These are phyloP conservation scores for Fusarium napiforme DNA, from an alignment of 2,329 filamentous ascomycete species.

Conservation along the genomic window DNA sequence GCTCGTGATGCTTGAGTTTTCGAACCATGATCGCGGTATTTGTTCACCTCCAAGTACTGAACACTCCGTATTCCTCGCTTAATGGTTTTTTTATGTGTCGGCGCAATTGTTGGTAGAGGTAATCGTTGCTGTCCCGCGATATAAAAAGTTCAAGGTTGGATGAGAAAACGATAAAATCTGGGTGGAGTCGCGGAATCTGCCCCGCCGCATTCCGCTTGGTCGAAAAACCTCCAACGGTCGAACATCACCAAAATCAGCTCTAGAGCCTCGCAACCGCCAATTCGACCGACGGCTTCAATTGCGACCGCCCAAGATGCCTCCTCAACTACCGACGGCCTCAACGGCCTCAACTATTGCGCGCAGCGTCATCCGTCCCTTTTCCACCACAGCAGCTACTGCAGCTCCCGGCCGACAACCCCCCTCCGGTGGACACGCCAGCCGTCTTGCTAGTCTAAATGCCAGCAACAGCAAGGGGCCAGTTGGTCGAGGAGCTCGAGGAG, in stretches of 20 bases:
- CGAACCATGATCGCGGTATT: slow-evolving; percentile 78
- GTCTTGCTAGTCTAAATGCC: slow-evolving; percentile 40
- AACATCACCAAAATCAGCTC: slow-evolving; percentile 32
- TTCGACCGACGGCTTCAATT: slow-evolving; percentile 18
- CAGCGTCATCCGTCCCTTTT: slow-evolving; percentile 45
- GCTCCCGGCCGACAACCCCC: slow-evolving; percentile 32
- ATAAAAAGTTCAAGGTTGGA: slow-evolving; percentile 23
- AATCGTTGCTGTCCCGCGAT: not conserved
- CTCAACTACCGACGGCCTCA: slow-evolving; percentile 49
- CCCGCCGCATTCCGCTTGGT: slow-evolving; percentile 39
- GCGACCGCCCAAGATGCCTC: slow-evolving; percentile 52
- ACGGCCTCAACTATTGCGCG: slow-evolving; percentile 34
- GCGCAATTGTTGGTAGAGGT: not conserved
- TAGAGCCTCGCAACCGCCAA: slow-evolving; percentile 7
- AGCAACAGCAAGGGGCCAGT: slow-evolving; percentile 10
- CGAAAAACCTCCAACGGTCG: slow-evolving; percentile 43
- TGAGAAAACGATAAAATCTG: slow-evolving; percentile 41
- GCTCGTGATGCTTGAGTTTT: slow-evolving; percentile 96
- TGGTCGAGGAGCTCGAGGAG: slow-evolving; percentile 31
- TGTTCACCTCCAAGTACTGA: not conserved
- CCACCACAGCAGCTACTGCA: slow-evolving; percentile 43
- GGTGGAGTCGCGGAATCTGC: slow-evolving; percentile 44
- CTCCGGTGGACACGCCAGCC: slow-evolving; percentile 23
- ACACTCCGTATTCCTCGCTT: not conserved
- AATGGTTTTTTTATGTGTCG: not conserved